Evolutionary conservation across 768 basidiomycete genomes (phyloP).

Genomic region (Tylopilus rubrobrunneus): DNA sequence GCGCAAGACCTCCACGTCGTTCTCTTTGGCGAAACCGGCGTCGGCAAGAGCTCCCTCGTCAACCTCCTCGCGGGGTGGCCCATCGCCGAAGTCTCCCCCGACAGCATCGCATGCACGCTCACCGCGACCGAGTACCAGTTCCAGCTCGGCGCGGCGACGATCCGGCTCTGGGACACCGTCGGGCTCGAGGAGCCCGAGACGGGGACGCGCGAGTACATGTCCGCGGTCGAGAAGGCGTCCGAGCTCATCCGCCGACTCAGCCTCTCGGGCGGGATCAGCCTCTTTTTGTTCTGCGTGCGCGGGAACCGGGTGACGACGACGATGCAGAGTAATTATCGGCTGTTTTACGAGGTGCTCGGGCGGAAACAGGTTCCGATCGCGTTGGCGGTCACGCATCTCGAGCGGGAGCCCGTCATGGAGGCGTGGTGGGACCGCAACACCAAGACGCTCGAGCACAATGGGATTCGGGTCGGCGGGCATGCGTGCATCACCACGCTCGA

Average conservation of each 20-base stretch:
- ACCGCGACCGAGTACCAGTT: conserved; percentile 23
- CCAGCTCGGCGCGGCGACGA: conserved; percentile 16
- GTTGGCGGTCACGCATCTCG: conserved; percentile 38
- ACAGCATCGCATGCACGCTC: conserved; percentile 32
- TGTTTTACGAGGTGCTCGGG: conserved; percentile 41
- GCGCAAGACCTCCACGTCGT: conserved; percentile 29
- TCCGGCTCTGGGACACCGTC: conserved; percentile 32
- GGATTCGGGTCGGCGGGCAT: conserved; percentile 22
- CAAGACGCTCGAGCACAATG: conserved; percentile 12
- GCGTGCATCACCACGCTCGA: conserved; percentile 28
- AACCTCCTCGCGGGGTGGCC: conserved; percentile 38
- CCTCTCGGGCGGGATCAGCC: conserved; percentile 25
- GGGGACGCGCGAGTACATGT: conserved; percentile 16
- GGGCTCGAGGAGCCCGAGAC: conserved; percentile 28
- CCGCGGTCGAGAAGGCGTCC: conserved; percentile 27
- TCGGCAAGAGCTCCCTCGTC: conserved; percentile 31
- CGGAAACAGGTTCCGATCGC: conserved; percentile 35
- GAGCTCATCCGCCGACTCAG: conserved; percentile 30
- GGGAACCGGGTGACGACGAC: conserved; percentile 27
- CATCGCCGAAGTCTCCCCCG: conserved; percentile 22
- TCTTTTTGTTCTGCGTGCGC: conserved; percentile 33
- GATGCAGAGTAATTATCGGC: conserved; percentile 28
- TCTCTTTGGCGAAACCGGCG: conserved; percentile 40
- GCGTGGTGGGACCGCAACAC: conserved; percentile 30
- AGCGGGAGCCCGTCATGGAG: conserved; percentile 30